phyloP scores from a whole-genome alignment of 768 basidiomycete species.

The Leccinum ochraceum region DNA sequence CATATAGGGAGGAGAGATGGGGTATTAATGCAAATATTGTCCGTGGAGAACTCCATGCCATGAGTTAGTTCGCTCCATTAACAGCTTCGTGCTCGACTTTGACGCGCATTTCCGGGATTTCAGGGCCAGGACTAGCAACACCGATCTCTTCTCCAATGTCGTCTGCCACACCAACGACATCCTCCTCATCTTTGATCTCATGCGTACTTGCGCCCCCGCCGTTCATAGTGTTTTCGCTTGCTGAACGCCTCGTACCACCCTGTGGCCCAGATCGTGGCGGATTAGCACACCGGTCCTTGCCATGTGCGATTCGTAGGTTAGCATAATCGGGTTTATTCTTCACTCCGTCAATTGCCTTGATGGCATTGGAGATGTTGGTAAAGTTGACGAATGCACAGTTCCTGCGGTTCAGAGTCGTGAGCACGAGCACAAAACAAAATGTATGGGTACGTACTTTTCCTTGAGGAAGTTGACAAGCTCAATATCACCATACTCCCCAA shows the following conservation, averaged over 20 bases:
- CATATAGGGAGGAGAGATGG: slow-evolving; percentile 28
- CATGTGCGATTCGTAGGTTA: slow-evolving; percentile 88
- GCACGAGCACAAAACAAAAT: neutral
- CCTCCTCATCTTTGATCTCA: slow-evolving; percentile 31
- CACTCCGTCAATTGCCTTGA: slow-evolving; percentile 97
- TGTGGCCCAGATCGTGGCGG: slow-evolving; percentile 83
- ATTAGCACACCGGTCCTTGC: slow-evolving; percentile 95
- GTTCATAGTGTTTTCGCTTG: slow-evolving; percentile 39
- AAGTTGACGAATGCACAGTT: slow-evolving; percentile 97
- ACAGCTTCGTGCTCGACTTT: slow-evolving; percentile 35
- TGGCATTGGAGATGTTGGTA: slow-evolving; percentile 91
- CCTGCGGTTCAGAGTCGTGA: slow-evolving; percentile 40
- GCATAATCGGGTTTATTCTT: slow-evolving; percentile 91
- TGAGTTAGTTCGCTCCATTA: slow-evolving; percentile 24
- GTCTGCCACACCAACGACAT: slow-evolving; percentile 20
- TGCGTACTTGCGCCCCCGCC: slow-evolving; percentile 12
- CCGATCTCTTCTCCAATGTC: slow-evolving; percentile 27
- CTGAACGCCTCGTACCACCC: slow-evolving; percentile 56
- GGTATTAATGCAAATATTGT: slow-evolving; percentile 35
- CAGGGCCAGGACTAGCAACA: slow-evolving; percentile 27
- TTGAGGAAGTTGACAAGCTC: slow-evolving; percentile 95
- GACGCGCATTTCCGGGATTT: slow-evolving; percentile 45
- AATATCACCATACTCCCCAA: slow-evolving; percentile 95
- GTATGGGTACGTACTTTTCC: slow-evolving; percentile 74
- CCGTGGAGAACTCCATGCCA: slow-evolving; percentile 20